These are phyloP conservation scores for Tympanopsis confertula DNA, from an alignment of 2,329 filamentous ascomycete genomes.

Conservation along the genomic window DNA sequence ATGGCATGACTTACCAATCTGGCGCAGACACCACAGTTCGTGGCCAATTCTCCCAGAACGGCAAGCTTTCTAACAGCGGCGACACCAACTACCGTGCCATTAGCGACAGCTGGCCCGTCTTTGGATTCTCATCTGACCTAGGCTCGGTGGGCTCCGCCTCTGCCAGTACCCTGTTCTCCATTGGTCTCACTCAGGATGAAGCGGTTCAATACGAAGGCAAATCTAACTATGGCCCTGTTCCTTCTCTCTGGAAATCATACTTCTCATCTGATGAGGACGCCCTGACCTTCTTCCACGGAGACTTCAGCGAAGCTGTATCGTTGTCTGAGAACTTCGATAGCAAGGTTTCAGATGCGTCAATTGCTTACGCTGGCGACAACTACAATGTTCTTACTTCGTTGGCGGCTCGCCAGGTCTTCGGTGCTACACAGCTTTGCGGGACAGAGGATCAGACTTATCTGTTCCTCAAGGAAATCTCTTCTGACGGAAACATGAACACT, in stretches of 20 bases:
- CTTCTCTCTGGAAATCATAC: constrained; percentile 67
- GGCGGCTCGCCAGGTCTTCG: constrained; percentile 72
- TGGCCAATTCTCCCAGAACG: constrained; percentile 50
- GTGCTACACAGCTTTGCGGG: constrained; percentile 61
- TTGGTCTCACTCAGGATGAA: constrained; percentile 66
- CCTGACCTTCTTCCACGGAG: constrained; percentile 63
- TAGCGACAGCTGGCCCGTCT: constrained; percentile 65
- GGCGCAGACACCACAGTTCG: constrained; percentile 58
- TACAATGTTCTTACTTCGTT: constrained; percentile 69
- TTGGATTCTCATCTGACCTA: constrained; percentile 62
- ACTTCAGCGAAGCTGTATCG: constrained; percentile 48
- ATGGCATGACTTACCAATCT: constrained; percentile 53
- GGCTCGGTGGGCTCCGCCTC: constrained; percentile 23
- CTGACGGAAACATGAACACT: constrained; percentile 76
- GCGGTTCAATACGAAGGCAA: constrained; percentile 66
- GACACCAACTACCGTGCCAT: constrained; percentile 58
- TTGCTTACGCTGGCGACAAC: constrained; percentile 57
- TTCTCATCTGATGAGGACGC: constrained; percentile 5
- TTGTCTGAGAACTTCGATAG: constrained; percentile 55
- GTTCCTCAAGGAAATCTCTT: constrained; percentile 84
- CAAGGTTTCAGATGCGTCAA: constrained; percentile 55
- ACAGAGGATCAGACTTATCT: constrained; percentile 59
- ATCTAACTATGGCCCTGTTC: constrained; percentile 51
- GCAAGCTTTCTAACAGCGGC: constrained; percentile 48
- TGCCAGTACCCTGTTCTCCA: constrained; percentile 52